Conservation (phyloP, 2,329 filamentous ascomycete genomes). For the Curvularia hawaiiensis region DNA sequence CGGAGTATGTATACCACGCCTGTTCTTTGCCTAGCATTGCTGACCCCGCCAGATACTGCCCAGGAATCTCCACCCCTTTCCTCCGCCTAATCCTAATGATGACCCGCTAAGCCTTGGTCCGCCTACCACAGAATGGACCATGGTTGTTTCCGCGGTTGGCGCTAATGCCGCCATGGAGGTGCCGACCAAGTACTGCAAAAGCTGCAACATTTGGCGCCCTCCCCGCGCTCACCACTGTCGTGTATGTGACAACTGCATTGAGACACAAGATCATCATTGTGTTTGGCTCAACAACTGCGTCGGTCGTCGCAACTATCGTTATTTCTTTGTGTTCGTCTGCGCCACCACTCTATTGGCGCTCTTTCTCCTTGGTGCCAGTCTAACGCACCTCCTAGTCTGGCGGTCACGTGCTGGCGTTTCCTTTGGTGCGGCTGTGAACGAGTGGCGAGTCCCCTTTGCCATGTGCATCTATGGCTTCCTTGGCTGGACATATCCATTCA, state of each 20-base stretch:
- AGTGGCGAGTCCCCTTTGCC: conserved; percentile 81
- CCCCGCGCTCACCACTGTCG: conserved; percentile 96
- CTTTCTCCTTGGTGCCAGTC: conserved; percentile 75
- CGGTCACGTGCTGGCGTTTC: conserved; percentile 65
- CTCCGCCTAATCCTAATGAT: conserved; percentile 73
- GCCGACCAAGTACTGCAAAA: conserved; percentile 96
- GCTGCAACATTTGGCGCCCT: conserved; percentile 96
- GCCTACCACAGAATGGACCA: conserved; percentile 89
- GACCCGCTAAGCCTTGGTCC: conserved; percentile 84
- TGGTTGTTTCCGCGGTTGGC: conserved; percentile 80
- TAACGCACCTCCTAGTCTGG: conserved; percentile 83
- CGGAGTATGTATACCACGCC: conserved; percentile 68
- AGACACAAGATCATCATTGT: conserved; percentile 97
- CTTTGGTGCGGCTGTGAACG: conserved; percentile 70
- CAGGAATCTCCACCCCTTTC: conserved; percentile 87
- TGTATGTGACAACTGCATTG: conserved; percentile 94
- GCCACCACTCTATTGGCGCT: conserved; percentile 76
- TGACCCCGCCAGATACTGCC: conserved; percentile 73
- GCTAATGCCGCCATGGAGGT: conserved; percentile 91
- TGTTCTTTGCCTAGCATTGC: conserved; percentile 3
- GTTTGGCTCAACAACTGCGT: conserved; percentile 99
- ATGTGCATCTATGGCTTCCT: conserved; percentile 85
- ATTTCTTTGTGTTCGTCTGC: conserved; percentile 91
- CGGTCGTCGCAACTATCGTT: conserved; percentile 95
- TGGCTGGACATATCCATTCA: conserved; percentile 77